Conservation (phyloP, 2,329 filamentous ascomycete genomes). For the Stylonectria norvegica region DNA sequence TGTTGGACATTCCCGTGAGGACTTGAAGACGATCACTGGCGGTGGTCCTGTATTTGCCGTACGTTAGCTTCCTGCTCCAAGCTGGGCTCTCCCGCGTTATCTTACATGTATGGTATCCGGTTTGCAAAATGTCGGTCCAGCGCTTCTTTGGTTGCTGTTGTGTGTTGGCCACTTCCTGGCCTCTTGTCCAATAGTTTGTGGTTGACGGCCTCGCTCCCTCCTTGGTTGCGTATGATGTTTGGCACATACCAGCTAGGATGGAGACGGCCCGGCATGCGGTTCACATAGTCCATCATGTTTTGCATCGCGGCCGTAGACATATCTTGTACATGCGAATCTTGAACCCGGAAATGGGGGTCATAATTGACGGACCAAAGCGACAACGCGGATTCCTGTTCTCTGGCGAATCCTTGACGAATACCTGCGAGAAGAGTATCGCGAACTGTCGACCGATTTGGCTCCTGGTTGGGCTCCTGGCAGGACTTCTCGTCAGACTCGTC, state of each 20-base stretch:
- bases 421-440: constrained; percentile 20
- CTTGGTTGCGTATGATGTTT: too few species aligned
- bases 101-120: constrained; percentile 2
- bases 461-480: too few species aligned
- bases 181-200: neutral
- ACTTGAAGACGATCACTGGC: constrained; percentile 17
- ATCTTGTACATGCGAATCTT: too few species aligned
- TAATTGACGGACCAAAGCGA: neutral
- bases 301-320: too few species aligned
- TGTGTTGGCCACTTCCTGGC: neutral
- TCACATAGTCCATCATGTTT: too few species aligned
- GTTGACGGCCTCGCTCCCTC: neutral
- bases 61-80: neutral
- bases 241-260: too few species aligned
- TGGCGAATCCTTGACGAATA: constrained; percentile 17
- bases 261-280: too few species aligned
- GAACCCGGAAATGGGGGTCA: too few species aligned
- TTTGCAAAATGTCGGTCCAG: neutral
- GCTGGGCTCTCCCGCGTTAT: neutral
- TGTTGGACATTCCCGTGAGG: constrained; percentile 14
- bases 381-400: constrained; percentile 2
- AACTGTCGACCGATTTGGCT: constrained; percentile 11
- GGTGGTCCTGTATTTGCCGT: constrained; percentile 5
- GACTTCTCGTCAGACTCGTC: too few species aligned
- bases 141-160: neutral